These are phyloP conservation scores for Eimeria falciformis DNA, from an alignment of 169 alveolate genomes.

Conservation along the genomic window DNA sequence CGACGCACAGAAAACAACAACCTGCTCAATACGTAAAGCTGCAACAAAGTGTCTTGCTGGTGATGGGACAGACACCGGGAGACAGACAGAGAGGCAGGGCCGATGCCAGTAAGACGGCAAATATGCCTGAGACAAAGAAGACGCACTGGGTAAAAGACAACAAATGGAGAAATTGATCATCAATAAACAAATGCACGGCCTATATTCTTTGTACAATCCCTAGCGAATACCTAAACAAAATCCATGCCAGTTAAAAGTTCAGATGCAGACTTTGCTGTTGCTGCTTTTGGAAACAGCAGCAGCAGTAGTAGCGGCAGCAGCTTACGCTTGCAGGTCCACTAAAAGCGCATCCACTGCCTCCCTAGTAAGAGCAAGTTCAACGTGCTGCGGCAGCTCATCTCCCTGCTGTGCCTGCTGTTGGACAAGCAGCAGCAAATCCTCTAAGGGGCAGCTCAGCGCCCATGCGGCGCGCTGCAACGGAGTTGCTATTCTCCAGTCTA, in stretches of 20 bases:
- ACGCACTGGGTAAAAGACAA: no score
- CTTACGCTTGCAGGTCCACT: not conserved
- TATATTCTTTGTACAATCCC: no score
- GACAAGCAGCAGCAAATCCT: conserved; percentile 11
- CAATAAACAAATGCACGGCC: not conserved
- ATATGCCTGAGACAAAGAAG: not conserved
- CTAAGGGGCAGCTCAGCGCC: conserved; percentile 1
- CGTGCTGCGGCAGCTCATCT: conserved; percentile 21
- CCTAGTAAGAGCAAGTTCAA: not conserved
- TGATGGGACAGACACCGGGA: not conserved
- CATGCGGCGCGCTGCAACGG: conserved; percentile 18
- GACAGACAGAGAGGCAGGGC: not conserved
- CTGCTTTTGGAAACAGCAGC: not conserved
- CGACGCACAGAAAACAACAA: not conserved
- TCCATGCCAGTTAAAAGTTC: not conserved
- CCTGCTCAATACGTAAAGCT: not conserved
- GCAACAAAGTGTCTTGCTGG: conserved; percentile 17
- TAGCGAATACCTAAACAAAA: not conserved
- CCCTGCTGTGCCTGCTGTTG: conserved; percentile 7
- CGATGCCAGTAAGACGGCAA: not conserved
- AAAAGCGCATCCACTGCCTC: conserved; percentile 12
- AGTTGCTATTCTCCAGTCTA: not conserved
- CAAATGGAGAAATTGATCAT: not conserved
- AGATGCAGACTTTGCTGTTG: not conserved
- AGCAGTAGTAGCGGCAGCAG: not conserved